phyloP scores from a whole-genome alignment of 2,329 filamentous ascomycete genomes.

The Penicillium carneum region DNA sequence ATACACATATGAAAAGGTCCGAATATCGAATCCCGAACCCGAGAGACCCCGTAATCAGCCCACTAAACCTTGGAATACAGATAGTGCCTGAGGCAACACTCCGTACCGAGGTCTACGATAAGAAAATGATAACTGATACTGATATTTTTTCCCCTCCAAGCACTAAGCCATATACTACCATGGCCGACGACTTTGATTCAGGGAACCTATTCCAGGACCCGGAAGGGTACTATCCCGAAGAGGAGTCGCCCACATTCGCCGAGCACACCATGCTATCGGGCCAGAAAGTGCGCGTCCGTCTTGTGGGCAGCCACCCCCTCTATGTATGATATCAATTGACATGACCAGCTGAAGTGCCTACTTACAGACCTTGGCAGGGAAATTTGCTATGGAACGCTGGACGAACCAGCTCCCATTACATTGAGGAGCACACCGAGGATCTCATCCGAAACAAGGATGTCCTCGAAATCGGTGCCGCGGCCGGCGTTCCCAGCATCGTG shows the following conservation, averaged over 20 bases:
- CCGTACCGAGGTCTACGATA: constrained; percentile 2
- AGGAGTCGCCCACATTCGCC: constrained; percentile 76
- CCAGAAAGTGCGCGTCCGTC: constrained; percentile 70
- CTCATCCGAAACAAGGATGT: constrained; percentile 74
- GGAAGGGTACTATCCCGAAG: constrained; percentile 77
- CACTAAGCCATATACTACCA: constrained; percentile 21
- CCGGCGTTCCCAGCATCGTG: constrained; percentile 81
- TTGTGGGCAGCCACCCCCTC: constrained; percentile 85
- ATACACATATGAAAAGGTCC: background rate
- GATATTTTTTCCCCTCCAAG: constrained; percentile 21
- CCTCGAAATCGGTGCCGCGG: constrained; percentile 87
- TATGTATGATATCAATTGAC: constrained; percentile 64
- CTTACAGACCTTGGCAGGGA: constrained; percentile 58
- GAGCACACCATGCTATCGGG: constrained; percentile 74
- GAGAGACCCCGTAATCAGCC: constrained; percentile 11
- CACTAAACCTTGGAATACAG: background rate
- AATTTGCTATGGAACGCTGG: constrained; percentile 92
- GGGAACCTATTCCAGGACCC: constrained; percentile 78
- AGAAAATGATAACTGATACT: constrained; percentile 24
- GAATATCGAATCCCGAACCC: background rate
- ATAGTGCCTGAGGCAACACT: constrained; percentile 14
- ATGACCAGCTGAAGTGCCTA: background rate
- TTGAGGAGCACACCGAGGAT: constrained; percentile 70
- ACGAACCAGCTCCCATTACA: constrained; percentile 76
- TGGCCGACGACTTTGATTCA: constrained; percentile 48